phyloP scores from a whole-genome alignment of 2,329 filamentous ascomycete genomes.

The Paraphaeosphaeria sporulosa region DNA sequence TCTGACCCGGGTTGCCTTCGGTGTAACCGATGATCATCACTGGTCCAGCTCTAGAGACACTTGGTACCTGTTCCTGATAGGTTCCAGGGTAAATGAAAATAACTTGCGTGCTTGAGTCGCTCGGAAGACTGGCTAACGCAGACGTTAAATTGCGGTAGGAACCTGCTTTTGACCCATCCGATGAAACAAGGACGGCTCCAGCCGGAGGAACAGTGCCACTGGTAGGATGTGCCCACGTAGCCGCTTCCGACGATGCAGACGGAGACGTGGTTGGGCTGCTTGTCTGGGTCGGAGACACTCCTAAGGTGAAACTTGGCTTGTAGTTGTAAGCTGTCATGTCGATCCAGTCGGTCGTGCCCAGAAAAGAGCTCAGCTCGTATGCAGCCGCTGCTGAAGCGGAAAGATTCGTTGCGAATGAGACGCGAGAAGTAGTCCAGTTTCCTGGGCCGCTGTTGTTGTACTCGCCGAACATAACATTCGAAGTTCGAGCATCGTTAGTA shows the following conservation, averaged over 20 bases:
- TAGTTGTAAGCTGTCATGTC: conserved; percentile 52
- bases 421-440: conserved; percentile 44
- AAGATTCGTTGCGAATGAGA: conserved; percentile 48
- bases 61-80: conserved; percentile 65
- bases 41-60: conserved; percentile 55
- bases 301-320: conserved; percentile 26
- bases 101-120: conserved; percentile 54
- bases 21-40: conserved; percentile 67
- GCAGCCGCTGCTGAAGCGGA: conserved; percentile 43
- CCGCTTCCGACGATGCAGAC: conserved; percentile 33
- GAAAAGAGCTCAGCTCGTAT: conserved; percentile 49
- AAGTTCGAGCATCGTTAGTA: conserved; percentile 43
- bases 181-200: conserved; percentile 54
- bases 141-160: conserved; percentile 46
- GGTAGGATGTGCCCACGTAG: conserved; percentile 42
- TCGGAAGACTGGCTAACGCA: conserved; percentile 47
- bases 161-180: conserved; percentile 38
- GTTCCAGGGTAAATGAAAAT: conserved; percentile 68
- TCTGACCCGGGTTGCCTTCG: conserved; percentile 48
- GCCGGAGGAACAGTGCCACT: conserved; percentile 52
- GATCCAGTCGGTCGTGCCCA: conserved; percentile 54
- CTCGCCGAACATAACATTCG: conserved; percentile 47
- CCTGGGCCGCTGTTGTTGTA: conserved; percentile 43
- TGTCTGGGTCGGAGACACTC: conserved; percentile 38
- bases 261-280: conserved; percentile 38